Evolutionary conservation across 352 stramenopile genomes (phyloP), one percentile per base, ranked within the genome.

Genomic region (Phytophthora fragariaefolia): DNA sequence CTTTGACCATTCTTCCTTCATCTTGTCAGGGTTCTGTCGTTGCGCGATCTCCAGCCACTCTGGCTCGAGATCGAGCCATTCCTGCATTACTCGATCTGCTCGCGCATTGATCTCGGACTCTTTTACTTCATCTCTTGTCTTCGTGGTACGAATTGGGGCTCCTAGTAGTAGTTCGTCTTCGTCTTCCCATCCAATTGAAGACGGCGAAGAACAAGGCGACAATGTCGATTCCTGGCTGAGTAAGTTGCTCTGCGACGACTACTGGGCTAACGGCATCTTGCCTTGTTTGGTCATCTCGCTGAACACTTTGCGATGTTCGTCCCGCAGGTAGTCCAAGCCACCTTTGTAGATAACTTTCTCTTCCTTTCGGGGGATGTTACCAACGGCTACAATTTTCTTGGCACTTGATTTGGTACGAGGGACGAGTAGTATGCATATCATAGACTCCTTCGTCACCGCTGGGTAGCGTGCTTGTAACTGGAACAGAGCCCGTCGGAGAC

Each of bases 381-480:
- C 58, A 1, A 46, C 27, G 13, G 32, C 32, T 5, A 46, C 45
- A 50, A 64, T 64, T 8, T 43, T 45, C 15, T 50, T 51, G 1
- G 46, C 36, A 10, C 23, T 65, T 1, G 23, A 45, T 6, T 65
- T 65, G n/a, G 58, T 57, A 4, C 34, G 46, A 26, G 58, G 58
- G 17, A 58, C 36, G 4, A 65, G 47, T 40, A 53, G 54, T 12
- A 52, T 17, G 10, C 24, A 61, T 12, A 12, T 17, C 42, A 67
- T 61, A 3, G 30, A 9, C 4, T 61, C 23, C 23, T 27, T 49
- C 2, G 32, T 67, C 22, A 67, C 59, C 13, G 46, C 54, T 0
- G 59, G 59, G n/a, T 61, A 61, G 22, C 50, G 50, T 0, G 49
- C 10, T 6, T 67, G 26, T n/a, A 67, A 2, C 10, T 61, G 59